These are phyloP conservation scores for Dioscorea zingiberensis DNA, from an alignment of 106 monocot genomes.

Conservation along the genomic window DNA sequence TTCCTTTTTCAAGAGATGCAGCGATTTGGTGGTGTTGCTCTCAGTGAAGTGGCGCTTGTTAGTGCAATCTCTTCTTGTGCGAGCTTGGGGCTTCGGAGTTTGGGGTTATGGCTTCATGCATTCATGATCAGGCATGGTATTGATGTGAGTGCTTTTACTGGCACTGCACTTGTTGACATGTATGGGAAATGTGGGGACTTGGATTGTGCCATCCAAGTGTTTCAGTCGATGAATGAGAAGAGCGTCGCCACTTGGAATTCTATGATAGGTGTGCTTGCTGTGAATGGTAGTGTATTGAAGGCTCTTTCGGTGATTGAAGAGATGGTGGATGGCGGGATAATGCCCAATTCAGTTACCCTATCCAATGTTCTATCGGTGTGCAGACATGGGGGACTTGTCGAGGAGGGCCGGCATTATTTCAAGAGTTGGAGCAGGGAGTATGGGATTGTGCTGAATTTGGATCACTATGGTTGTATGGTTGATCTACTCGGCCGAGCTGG, in stretches of 20 bases:
- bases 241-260: constrained; percentile 59
- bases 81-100: constrained; percentile 17
- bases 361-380: constrained; percentile 48
- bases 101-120: constrained; percentile 51
- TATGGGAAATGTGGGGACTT: no score
- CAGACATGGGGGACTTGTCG: constrained; percentile 43
- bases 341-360: constrained; percentile 43
- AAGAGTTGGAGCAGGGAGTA: constrained; percentile 16
- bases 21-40: constrained; percentile 19
- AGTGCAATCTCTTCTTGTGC: constrained; percentile 35
- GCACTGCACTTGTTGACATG: constrained; percentile 25
- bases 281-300: constrained; percentile 35
- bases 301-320: constrained; percentile 29
- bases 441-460: constrained; percentile 13
- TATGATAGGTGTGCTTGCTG: constrained; percentile 45
- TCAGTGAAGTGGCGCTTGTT: constrained; percentile 29
- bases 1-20: constrained; percentile 30
- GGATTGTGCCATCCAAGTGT: constrained; percentile 33
- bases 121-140: constrained; percentile 17
- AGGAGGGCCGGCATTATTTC: constrained; percentile 43
- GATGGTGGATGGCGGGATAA: constrained; percentile 19
- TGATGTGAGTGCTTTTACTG: constrained; percentile 12
- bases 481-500: constrained; percentile 6
- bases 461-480: constrained; percentile 50
- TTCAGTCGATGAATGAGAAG: constrained; percentile 19